A percentile compares a stretch with the other conserved stretches of the same genome.
Conservation (phyloP, 225 moss, liverwort and hornwort species). For the Physcomitrellopsis africana region DNA sequence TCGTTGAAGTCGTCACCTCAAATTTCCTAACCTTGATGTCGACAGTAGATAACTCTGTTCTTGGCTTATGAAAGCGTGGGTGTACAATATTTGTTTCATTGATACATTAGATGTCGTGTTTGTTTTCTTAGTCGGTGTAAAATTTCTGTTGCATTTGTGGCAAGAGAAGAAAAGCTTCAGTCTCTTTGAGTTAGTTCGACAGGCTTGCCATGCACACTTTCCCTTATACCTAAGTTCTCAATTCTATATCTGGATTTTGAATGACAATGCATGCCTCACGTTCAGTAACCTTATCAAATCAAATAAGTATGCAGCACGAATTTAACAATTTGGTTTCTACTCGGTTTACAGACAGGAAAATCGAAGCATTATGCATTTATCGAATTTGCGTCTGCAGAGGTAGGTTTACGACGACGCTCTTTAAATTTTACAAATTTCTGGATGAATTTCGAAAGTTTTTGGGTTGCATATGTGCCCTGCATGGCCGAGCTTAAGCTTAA, state of each 20-base stretch:
- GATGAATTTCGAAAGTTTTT: neutral
- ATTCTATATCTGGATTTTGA: neutral
- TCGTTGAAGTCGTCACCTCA: too few relatives aligned
- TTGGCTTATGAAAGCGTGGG: too few relatives aligned
- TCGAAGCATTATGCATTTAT: constrained; percentile 96
- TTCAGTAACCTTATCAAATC: neutral
- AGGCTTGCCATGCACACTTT: too few relatives aligned
- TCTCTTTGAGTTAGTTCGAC: too few relatives aligned
- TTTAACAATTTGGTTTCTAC: neutral
- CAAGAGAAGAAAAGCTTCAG: too few relatives aligned
- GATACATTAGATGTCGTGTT: too few relatives aligned
- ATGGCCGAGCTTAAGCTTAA: neutral
- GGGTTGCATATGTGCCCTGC: neutral
- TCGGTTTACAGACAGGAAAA: constrained; percentile 80
- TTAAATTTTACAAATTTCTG: neutral
- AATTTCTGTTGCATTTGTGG: too few relatives aligned
- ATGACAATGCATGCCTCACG: neutral
- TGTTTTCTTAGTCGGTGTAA: too few relatives aligned
- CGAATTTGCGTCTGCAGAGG: constrained; percentile 85
- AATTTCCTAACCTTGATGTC: too few relatives aligned
- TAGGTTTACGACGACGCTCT: constrained; percentile 25
- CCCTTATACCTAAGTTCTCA: neutral
- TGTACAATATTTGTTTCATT: too few relatives aligned
- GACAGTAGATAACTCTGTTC: too few relatives aligned
- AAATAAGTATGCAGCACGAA: neutral